Evolutionary conservation across 768 basidiomycete species (phyloP).

Genomic region (Imleria badia): DNA sequence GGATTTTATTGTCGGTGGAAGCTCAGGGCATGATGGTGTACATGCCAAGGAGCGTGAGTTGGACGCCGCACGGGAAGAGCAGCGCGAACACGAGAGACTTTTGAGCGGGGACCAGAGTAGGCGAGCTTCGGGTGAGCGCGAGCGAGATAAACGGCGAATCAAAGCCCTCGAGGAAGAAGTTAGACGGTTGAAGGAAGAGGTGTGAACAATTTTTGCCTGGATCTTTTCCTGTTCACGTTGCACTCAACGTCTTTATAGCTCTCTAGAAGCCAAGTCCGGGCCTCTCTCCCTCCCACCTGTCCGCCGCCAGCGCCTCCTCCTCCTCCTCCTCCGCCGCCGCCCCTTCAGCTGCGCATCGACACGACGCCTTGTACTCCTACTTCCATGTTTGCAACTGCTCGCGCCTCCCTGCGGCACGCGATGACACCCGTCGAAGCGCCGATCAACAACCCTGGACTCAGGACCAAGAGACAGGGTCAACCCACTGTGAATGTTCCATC

Average conservation of each 20-base stretch:
- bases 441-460: conserved; percentile 49
- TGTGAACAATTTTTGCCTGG: conserved; percentile 15
- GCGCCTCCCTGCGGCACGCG: conserved; percentile 62
- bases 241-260: conserved; percentile 38
- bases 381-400: conserved; percentile 53
- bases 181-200: conserved; percentile 56
- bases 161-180: conserved; percentile 67
- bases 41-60: conserved; percentile 65
- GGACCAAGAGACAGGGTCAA: conserved; percentile 48
- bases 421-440: conserved; percentile 60
- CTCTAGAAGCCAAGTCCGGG: conserved; percentile 36
- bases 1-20: conserved; percentile 35
- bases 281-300: conserved; percentile 8
- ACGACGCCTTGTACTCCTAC: conserved; percentile 30
- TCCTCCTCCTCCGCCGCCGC: conserved; percentile 35
- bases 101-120: conserved; percentile 37
- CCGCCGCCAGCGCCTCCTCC: conserved; percentile 45
- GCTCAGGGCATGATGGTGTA: conserved; percentile 47
- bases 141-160: conserved; percentile 62
- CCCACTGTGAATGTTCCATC: conserved; percentile 72
- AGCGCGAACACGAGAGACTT: conserved; percentile 42
- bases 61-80: conserved; percentile 52
- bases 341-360: conserved; percentile 33
- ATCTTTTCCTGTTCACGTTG: background rate
- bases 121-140: conserved; percentile 40